Percentiles rank a stretch among this genome's conserved stretches.
phyloP scores from a whole-genome alignment of 1,139 yeast genomes.

The Geotrichum australiense region DNA sequence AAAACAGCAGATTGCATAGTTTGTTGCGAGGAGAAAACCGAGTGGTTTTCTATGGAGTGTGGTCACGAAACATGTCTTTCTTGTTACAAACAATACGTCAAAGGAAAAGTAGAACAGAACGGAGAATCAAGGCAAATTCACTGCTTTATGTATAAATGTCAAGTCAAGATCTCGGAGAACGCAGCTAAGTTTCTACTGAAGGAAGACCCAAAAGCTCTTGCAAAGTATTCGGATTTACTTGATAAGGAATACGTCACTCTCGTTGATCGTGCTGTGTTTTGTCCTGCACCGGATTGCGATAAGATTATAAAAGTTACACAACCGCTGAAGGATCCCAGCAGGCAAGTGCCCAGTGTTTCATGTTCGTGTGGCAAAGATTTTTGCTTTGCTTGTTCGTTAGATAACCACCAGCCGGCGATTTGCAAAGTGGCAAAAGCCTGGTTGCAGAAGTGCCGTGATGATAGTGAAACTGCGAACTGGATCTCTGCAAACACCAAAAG shows the following conservation, averaged over 20 bases:
- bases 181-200: slow-evolving; percentile 37
- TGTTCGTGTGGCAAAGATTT: slow-evolving; percentile 66
- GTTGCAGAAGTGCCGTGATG: slow-evolving; percentile 77
- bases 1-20: slow-evolving; percentile 48
- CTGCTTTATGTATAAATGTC: slow-evolving; percentile 54
- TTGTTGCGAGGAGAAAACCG: slow-evolving; percentile 54
- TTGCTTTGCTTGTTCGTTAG: slow-evolving; percentile 66
- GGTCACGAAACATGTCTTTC: slow-evolving; percentile 59
- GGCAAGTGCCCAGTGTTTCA: slow-evolving; percentile 53
- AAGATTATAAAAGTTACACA: slow-evolving; percentile 46
- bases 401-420: slow-evolving; percentile 75
- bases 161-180: slow-evolving; percentile 29
- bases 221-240: slow-evolving; percentile 25
- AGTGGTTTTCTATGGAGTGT: slow-evolving; percentile 55
- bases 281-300: slow-evolving; percentile 84
- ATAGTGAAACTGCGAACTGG: slow-evolving; percentile 87
- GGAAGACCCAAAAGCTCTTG: slow-evolving; percentile 7
- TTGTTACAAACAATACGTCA: slow-evolving; percentile 60
- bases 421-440: slow-evolving; percentile 65
- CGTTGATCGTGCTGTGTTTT: slow-evolving; percentile 54
- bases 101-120: slow-evolving; percentile 46
- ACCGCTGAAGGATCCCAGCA: slow-evolving; percentile 34
- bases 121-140: slow-evolving; percentile 42
- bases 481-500: slow-evolving; percentile 78
- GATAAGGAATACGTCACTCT: slow-evolving; percentile 47